phyloP scores from a whole-genome alignment of 2,329 filamentous ascomycete genomes.

The Teratosphaeriaceae sp. region DNA sequence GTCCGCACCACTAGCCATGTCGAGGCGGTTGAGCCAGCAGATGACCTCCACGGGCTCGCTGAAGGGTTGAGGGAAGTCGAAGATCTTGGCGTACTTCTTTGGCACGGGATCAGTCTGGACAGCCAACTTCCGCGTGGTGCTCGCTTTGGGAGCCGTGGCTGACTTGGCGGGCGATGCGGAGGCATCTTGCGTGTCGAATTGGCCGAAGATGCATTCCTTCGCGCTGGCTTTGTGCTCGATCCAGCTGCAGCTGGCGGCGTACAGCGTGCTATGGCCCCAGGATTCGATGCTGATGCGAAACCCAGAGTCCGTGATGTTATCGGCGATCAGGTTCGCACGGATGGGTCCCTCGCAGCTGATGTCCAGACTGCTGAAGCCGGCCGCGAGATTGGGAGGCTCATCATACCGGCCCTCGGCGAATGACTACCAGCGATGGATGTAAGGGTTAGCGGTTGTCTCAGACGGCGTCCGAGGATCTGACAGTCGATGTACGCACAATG shows the following conservation, averaged over 20 bases:
- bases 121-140: background rate
- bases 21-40: constrained; percentile 25
- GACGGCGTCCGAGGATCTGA: too few relatives aligned
- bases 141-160: background rate
- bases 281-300: constrained; percentile 22
- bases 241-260: constrained; percentile 20
- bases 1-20: constrained; percentile 14
- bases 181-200: constrained; percentile 19
- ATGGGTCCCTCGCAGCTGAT: constrained; percentile 16
- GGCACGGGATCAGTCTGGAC: constrained; percentile 5
- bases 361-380: constrained; percentile 22
- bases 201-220: constrained; percentile 22
- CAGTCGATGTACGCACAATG: too few relatives aligned
- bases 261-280: constrained; percentile 20
- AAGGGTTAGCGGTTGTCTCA: too few relatives aligned
- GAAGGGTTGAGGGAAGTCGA: constrained; percentile 19
- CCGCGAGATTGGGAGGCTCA: constrained; percentile 22
- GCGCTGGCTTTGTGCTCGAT: constrained; percentile 25
- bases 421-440: too few relatives aligned
- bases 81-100: constrained; percentile 14
- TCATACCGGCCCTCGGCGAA: constrained; percentile 22
- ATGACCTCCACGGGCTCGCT: constrained; percentile 17
- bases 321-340: constrained; percentile 22
- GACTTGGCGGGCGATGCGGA: background rate
- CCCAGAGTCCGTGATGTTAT: constrained; percentile 16